phyloP scores from a whole-genome alignment of 2,329 filamentous ascomycete species.

The Paracamarosporium sp. region DNA sequence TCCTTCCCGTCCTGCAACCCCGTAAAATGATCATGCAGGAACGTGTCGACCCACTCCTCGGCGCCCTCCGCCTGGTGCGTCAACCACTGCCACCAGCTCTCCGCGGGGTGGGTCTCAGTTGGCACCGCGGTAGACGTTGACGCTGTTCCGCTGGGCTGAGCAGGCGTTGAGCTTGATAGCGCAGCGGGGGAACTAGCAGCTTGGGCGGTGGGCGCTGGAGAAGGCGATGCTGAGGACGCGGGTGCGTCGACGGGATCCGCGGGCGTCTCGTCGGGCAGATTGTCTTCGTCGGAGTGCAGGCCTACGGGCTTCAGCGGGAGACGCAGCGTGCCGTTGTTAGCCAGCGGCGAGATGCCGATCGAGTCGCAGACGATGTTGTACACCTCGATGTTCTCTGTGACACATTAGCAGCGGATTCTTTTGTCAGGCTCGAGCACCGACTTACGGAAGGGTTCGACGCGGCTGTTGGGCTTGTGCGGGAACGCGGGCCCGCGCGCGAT shows the following conservation, averaged over 20 bases:
- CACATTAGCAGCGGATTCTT: slow-evolving; percentile 30
- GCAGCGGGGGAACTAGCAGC: not conserved
- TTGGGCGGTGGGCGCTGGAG: slow-evolving; percentile 11
- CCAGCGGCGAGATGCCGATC: slow-evolving; percentile 72
- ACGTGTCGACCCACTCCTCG: slow-evolving; percentile 44
- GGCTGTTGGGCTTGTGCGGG: slow-evolving; percentile 81
- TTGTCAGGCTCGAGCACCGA: slow-evolving; percentile 24
- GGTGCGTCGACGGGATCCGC: slow-evolving; percentile 55
- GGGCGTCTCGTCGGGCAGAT: slow-evolving; percentile 56
- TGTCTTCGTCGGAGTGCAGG: slow-evolving; percentile 61
- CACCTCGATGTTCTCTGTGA: slow-evolving; percentile 87
- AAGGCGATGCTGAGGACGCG: slow-evolving; percentile 1
- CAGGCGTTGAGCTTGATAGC: not conserved
- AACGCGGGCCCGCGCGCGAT: slow-evolving; percentile 92
- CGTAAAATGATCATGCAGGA: slow-evolving; percentile 38
- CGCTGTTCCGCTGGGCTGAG: not conserved
- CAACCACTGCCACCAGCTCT: slow-evolving; percentile 47
- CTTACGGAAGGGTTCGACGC: slow-evolving; percentile 82
- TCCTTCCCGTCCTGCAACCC: slow-evolving; percentile 13
- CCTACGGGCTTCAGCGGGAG: slow-evolving; percentile 72
- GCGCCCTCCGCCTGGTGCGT: slow-evolving; percentile 43
- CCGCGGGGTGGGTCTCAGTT: slow-evolving; percentile 12
- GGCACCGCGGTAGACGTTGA: slow-evolving; percentile 23
- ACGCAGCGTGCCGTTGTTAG: slow-evolving; percentile 87
- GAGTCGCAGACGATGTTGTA: slow-evolving; percentile 96